phyloP scores from a whole-genome alignment of 176 grass and related monocot genomes.

The Musa itinerans region DNA sequence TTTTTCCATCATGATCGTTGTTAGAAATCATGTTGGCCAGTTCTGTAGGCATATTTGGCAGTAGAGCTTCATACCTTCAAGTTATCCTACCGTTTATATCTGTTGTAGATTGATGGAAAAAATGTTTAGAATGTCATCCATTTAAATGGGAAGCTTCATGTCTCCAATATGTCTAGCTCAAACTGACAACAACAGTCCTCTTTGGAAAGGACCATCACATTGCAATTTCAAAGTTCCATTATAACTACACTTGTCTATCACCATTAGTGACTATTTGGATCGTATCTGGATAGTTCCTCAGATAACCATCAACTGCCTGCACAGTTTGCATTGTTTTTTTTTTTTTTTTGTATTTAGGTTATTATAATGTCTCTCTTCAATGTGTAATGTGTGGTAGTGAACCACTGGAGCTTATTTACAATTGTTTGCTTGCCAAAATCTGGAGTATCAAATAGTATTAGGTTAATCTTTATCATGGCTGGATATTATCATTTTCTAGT shows the following conservation, averaged over 20 bases:
- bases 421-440: not conserved
- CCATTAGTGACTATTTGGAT: not conserved
- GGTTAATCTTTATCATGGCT: not conserved
- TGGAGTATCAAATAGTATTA: not conserved
- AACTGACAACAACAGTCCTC: not conserved
- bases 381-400: not conserved
- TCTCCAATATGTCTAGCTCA: not conserved
- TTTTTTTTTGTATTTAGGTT: not conserved
- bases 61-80: conserved; percentile 27
- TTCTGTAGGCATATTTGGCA: conserved; percentile 31
- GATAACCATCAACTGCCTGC: not conserved
- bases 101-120: not conserved
- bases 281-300: not conserved
- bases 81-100: conserved; percentile 2
- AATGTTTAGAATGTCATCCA: not conserved
- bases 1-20: conserved; percentile 33
- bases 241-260: too few species aligned
- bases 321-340: not conserved
- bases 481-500: not conserved
- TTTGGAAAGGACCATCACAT: not conserved
- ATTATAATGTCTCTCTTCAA: not conserved
- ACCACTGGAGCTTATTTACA: too few species aligned
- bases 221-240: too few species aligned
- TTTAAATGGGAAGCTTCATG: not conserved
- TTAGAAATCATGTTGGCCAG: conserved; percentile 17